Base-by-base conservation (phyloP, 345 rosid genomes). In the Pistacia integerrima region DNA sequence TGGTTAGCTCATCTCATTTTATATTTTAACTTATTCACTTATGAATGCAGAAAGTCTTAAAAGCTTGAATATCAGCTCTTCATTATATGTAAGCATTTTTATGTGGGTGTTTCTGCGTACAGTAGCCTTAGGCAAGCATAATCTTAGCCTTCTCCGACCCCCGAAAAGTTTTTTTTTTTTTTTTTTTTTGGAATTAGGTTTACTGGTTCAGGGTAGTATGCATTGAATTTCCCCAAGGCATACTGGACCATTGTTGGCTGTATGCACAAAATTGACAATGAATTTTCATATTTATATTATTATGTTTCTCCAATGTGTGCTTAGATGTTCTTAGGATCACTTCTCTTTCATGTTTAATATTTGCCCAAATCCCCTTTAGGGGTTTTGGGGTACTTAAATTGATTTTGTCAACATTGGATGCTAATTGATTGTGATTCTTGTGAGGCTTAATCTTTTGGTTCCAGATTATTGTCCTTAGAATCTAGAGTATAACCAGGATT, bases 1-100 rank as follows among this genome's bases (percentile, higher is more conserved):
- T 3, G 97, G 93, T 93, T 68, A 80, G 86, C 60, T 77, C 62
- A 59, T 52, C 76, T 70, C 61, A 56, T 69, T 74, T 17, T 22
- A 30, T 58, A 61, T 73, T 17, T 60, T 67, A 22, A 38, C 25
- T 69, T 74, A 9, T 20, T 38, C 22, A 46, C 35, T 60, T 6
- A 57, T 57, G 13, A 49, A 59, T 46, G 25, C 57, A 54, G 57
- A 55, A 41, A 22, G 17, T 59, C n/a, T n/a, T 46, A 25, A 13
- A 41, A 17, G 17, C 18, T 68, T 5, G 2, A 61, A 67, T 20
- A 3, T 18, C 38, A 12, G 35, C n/a, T 60, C 13, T 38, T 54
- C 18, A 20, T 74, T 79, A 1, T 56, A 52, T 18, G 62, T 2
- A 12, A 55, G 17, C 73, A 36, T 36, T 35, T 36, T 13, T 70